Evolutionary conservation across 148 eudicot species (phyloP), one percentile per base, ranked within the genome.

Genomic region (Dysphania ambrosioides): DNA sequence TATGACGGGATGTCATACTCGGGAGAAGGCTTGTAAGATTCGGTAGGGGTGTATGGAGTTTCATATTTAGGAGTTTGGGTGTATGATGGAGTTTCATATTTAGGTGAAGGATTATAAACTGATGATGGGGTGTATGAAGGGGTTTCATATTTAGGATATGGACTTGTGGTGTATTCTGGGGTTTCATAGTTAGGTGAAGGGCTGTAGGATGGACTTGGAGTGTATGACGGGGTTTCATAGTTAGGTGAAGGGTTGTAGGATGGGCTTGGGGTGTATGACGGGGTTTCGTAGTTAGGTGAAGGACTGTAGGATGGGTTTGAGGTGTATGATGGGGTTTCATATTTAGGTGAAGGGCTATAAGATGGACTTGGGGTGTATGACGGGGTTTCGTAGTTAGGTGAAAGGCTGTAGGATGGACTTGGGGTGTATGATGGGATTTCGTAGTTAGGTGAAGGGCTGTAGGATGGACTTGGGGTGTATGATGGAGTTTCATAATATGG

Each of bases 221-320:
- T 72, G 66, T 72, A 72, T 57, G 76, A 61, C 4, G 51, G 51
- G 6, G 51, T 23, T 0, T 66, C 70, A 38, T 38, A 66, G 30
- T n/a, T 66, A 40, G 70, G 70, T n/a, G 49, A 66, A 18, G 59
- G 24, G 13, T 19, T 70, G 24, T 72, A 72, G 6, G 2, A 4
- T 53, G 77, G 31, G 8, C 23, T 65, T 24, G 51, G 27, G 6
- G 71, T 60, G 35, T 72, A 72, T 36, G 75, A 21, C 2, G 71
- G 63, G 6, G n/a, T 35, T 15, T 65, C 15, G 4, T 44, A 51
- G 24, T 49, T 51, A 13, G 62, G 77, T 6, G 62, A 19, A 2
- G 77, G 77, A 5, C 27, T 64, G 27, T 64, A 64, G 3, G 1
- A 3, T 35, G 44, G 13, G 35, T 26, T 5, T 21, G 42, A 13